These are phyloP conservation scores for Hypseocharis bilobata DNA, from an alignment of 441 rosid species.

Conservation along the genomic window DNA sequence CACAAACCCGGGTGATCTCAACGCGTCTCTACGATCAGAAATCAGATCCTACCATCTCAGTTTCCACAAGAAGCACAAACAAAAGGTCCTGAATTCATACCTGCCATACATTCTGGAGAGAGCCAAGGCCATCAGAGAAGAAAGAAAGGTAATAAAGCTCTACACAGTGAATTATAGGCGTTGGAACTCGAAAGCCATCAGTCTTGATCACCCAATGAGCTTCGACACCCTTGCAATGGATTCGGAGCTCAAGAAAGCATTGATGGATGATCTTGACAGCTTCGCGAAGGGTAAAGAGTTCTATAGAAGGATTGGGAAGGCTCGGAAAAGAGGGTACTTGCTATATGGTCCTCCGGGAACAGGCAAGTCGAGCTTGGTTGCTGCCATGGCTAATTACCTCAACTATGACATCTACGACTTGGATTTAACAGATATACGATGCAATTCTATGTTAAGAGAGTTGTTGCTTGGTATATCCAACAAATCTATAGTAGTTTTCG, in stretches of 20 bases:
- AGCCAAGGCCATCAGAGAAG: slow-evolving; percentile 23
- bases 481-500: slow-evolving; percentile 18
- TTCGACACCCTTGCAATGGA: slow-evolving; percentile 31
- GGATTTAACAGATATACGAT: slow-evolving; percentile 1
- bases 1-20: background rate
- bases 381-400: slow-evolving; percentile 25
- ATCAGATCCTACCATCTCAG: slow-evolving; percentile 16
- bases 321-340: slow-evolving; percentile 30
- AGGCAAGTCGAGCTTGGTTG: slow-evolving; percentile 23
- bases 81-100: slow-evolving; percentile 13
- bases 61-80: slow-evolving; percentile 23
- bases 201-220: slow-evolving; percentile 35
- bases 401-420: slow-evolving; percentile 18
- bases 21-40: slow-evolving; percentile 5
- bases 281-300: slow-evolving; percentile 25
- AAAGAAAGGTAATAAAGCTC: slow-evolving; percentile 23
- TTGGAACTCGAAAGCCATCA: slow-evolving; percentile 18
- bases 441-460: slow-evolving; percentile 10
- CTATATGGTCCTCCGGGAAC: slow-evolving; percentile 21
- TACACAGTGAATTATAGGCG: background rate
- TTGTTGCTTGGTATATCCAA: slow-evolving; percentile 17
- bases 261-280: slow-evolving; percentile 29
- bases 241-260: slow-evolving; percentile 18
- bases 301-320: slow-evolving; percentile 28
- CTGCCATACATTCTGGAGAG: slow-evolving; percentile 21